These are phyloP conservation scores for Linnemannia hyalina DNA, from an alignment of 192 early-diverging fungal genomes.

Conservation along the genomic window DNA sequence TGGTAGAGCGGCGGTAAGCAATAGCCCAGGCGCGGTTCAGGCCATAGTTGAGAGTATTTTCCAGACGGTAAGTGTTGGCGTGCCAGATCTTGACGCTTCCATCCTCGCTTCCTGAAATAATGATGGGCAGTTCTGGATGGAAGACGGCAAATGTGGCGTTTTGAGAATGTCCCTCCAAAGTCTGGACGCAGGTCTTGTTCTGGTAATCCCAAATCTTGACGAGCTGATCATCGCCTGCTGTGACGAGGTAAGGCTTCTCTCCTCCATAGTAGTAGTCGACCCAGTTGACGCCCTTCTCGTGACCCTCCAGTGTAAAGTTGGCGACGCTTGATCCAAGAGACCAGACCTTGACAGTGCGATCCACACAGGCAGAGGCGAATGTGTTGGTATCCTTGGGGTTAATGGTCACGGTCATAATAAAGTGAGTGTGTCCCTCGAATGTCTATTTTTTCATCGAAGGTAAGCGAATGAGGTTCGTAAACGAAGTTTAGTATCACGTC, in stretches of 20 bases:
- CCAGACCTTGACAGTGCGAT: conserved; percentile 99
- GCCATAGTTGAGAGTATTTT: conserved; percentile 98
- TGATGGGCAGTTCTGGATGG: conserved; percentile 97
- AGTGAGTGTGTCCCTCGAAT: conserved; percentile 99
- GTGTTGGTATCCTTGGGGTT: conserved; percentile 99
- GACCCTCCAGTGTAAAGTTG: conserved; percentile 98
- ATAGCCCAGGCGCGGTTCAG: conserved; percentile 97
- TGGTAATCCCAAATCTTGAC: conserved; percentile 99
- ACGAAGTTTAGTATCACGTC: neutral
- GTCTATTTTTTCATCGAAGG: conserved; percentile 57
- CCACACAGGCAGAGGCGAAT: conserved; percentile 98
- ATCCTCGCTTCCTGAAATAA: conserved; percentile 95
- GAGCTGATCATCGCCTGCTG: conserved; percentile 94
- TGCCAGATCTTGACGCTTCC: conserved; percentile 98
- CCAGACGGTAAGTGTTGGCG: conserved; percentile 95
- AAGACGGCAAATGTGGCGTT: conserved; percentile 92
- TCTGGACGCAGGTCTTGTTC: conserved; percentile 99
- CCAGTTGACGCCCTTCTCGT: conserved; percentile 97
- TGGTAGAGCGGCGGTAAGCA: conserved; percentile 87
- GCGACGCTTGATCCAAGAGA: conserved; percentile 92
- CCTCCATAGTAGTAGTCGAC: conserved; percentile 99
- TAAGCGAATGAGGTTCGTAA: neutral
- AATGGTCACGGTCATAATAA: conserved; percentile 96
- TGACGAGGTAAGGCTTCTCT: conserved; percentile 98
- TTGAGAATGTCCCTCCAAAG: conserved; percentile 96